A percentile compares a stretch with the other conserved stretches of the same genome.
Conservation (phyloP, 768 basidiomycete genomes). For the Amanita muscaria region DNA sequence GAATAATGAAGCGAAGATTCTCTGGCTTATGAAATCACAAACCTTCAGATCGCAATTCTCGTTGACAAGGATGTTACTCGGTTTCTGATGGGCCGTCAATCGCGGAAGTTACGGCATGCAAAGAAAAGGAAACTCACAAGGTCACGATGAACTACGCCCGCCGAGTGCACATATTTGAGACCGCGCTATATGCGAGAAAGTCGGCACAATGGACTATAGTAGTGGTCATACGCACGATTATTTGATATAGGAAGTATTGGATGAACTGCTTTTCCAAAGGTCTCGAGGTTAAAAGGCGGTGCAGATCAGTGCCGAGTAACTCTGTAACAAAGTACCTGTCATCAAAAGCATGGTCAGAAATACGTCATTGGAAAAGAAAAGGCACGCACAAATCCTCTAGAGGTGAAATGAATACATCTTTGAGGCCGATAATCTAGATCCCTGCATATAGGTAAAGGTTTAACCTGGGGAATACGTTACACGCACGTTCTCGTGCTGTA, state of each 20-base stretch:
- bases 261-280: slow-evolving; percentile 99
- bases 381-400: slow-evolving; percentile 84
- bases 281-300: slow-evolving; percentile 90
- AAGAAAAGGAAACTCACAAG: slow-evolving; percentile 44
- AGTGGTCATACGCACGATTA: slow-evolving; percentile 53
- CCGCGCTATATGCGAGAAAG: slow-evolving; percentile 57
- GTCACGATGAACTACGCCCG: slow-evolving; percentile 97
- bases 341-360: slow-evolving; percentile 1
- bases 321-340: slow-evolving; percentile 97
- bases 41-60: slow-evolving; percentile 99
- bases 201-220: slow-evolving; percentile 1
- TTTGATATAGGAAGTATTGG: slow-evolving; percentile 99
- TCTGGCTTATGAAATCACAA: neutral
- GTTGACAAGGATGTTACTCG: slow-evolving; percentile 98
- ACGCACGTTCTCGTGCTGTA: slow-evolving; percentile 94
- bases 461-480: neutral
- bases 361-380: slow-evolving; percentile 1
- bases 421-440: slow-evolving; percentile 89
- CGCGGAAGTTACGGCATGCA: slow-evolving; percentile 1
- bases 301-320: slow-evolving; percentile 94
- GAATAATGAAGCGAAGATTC: slow-evolving; percentile 2
- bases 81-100: slow-evolving; percentile 54
- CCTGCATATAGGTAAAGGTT: slow-evolving; percentile 4
- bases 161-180: slow-evolving; percentile 98
- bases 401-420: slow-evolving; percentile 99